Percentiles rank a stretch among this genome's conserved stretches.
These are phyloP conservation scores for Tulasnella sp. DNA, from an alignment of 768 basidiomycete genomes.

Conservation along the genomic window DNA sequence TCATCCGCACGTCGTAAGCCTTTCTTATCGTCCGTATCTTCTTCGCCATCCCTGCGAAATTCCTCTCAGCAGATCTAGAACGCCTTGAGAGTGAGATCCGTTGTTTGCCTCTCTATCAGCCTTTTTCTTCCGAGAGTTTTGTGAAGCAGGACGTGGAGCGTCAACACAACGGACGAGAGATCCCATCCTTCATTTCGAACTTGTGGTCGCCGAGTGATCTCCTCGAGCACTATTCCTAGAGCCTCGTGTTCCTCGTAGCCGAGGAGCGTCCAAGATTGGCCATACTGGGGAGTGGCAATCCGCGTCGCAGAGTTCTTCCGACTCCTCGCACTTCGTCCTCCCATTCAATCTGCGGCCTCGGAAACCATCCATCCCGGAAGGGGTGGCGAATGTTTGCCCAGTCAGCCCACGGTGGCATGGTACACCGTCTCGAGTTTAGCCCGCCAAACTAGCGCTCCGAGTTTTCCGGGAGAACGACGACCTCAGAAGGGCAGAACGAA, in stretches of 20 bases:
- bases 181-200: neutral
- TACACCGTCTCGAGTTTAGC: constrained; percentile 62
- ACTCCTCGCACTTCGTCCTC: constrained; percentile 33
- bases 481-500: constrained; percentile 45
- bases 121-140: neutral
- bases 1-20: neutral
- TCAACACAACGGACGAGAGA: neutral
- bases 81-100: neutral
- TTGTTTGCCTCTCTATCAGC: neutral
- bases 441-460: constrained; percentile 72
- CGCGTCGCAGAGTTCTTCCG: neutral
- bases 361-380: constrained; percentile 56
- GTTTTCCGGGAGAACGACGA: constrained; percentile 37
- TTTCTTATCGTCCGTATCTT: neutral
- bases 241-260: neutral
- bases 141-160: neutral
- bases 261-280: neutral
- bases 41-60: neutral
- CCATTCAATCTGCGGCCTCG: constrained; percentile 35
- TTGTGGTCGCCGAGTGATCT: neutral
- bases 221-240: neutral
- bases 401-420: constrained; percentile 58
- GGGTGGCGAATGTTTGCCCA: constrained; percentile 62
- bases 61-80: neutral
- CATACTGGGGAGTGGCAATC: neutral